Conservation (phyloP, 2,329 filamentous ascomycete species). For the Apiospora rasikravindrae region DNA sequence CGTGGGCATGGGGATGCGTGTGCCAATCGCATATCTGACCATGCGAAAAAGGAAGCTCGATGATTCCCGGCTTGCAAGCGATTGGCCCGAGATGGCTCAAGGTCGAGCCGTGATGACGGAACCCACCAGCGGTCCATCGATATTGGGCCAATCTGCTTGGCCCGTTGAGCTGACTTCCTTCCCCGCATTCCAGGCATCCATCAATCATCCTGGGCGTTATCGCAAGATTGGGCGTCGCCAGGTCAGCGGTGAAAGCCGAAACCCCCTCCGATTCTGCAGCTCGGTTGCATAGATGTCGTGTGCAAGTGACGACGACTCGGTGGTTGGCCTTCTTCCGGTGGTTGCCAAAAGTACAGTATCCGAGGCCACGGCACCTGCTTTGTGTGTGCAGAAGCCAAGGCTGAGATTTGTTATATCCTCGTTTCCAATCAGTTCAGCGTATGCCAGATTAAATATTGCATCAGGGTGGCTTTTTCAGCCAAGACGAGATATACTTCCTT, state of each 20-base stretch:
- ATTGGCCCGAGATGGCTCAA: background rate
- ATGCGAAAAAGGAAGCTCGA: slow-evolving; percentile 4
- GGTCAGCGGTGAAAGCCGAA: background rate
- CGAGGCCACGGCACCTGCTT: background rate
- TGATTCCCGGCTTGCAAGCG: background rate
- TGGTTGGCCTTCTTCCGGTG: background rate
- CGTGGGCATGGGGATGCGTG: background rate
- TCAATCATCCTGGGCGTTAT: background rate
- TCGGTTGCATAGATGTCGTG: background rate
- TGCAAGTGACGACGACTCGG: slow-evolving; percentile 1
- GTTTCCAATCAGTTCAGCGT: background rate
- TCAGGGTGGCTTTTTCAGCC: background rate
- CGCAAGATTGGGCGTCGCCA: background rate
- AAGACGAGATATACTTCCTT: background rate
- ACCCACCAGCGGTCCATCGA: background rate
- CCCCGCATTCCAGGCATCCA: slow-evolving; percentile 6
- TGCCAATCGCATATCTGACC: background rate
- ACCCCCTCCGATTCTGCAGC: background rate
- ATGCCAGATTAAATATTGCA: background rate
- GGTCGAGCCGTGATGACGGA: background rate
- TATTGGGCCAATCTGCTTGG: background rate
- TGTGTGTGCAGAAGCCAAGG: background rate
- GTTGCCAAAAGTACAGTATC: background rate
- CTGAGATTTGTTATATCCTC: background rate
- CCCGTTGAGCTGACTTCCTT: background rate